Evolutionary conservation across 768 basidiomycete genomes (phyloP), one percentile per base, ranked within the genome.

Genomic region (Leccinellum albellum): DNA sequence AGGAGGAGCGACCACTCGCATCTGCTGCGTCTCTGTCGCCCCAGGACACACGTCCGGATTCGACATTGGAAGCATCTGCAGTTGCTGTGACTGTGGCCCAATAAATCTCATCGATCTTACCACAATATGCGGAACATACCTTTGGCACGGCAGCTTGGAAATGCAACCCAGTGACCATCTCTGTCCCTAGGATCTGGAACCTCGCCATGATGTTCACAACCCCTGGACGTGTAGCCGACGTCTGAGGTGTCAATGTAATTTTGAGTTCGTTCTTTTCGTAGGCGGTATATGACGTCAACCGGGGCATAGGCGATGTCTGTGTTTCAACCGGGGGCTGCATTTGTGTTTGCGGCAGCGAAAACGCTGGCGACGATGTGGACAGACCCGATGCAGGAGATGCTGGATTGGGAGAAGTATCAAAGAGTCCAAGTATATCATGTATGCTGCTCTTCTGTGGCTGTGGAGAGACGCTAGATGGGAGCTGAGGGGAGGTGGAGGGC

Each of bases 61-160:
- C 6, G 94, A 94, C 89, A 98, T 98, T 6, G 96, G 93, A 56
- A 94, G 79, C 96, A 99, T 99, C 71, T 98, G 95, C 55, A 99
- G 73, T 70, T 97, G 94, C 74, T 97, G 95, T 0, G 94, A 91
- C 93, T 98, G 66, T 3, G 3, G 10, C 24, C 55, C 55, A 46
- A 47, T 6, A 31, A n/a, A n/a, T 42, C 15, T 26, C 3, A 7
- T 61, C 32, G 63, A 32, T 26, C 28, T 26, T 23, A 23, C 33
- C 14, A 21, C 29, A 21, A 32, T 24, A 15, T 10, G 21, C 0
- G 12, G 7, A 23, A 53, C 71, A 57, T 58, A 93, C 94, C 82
- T 93, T 96, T 4, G 96, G 96, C 8, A 99, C 96, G 8, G 96
- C 97, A 40, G 94, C 97, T 70, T 98, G 97, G 78, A 99, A 98